Evolutionary conservation across 176 grass and related monocot species (phyloP).

Genomic region (Eragrostis curvula): DNA sequence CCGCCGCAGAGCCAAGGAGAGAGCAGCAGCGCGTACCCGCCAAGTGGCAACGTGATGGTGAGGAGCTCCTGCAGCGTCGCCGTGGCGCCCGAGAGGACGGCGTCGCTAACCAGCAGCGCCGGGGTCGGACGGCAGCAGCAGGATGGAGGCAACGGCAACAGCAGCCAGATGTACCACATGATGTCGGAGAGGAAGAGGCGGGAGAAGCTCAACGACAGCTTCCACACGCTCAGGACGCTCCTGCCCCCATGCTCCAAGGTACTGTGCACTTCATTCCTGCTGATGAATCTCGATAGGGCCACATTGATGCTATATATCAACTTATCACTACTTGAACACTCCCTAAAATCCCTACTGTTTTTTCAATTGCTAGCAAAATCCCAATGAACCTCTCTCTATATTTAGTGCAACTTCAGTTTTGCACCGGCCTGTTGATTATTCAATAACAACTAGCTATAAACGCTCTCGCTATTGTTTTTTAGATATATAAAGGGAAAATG

Average conservation of each 20-base stretch:
- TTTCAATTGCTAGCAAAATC: neutral
- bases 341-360: neutral
- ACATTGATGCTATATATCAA: neutral
- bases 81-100: slow-evolving; percentile 39
- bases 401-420: too few relatives aligned
- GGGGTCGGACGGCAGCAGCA: slow-evolving; percentile 27
- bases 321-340: neutral
- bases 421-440: too few relatives aligned
- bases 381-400: too few relatives aligned
- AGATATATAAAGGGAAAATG: too few relatives aligned
- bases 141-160: slow-evolving; percentile 34
- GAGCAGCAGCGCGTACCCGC: neutral
- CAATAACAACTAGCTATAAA: too few relatives aligned
- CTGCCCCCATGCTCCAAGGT: slow-evolving; percentile 88
- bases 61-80: slow-evolving; percentile 54
- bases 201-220: slow-evolving; percentile 88
- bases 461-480: too few relatives aligned
- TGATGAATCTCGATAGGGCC: neutral
- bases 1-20: neutral
- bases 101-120: too few relatives aligned
- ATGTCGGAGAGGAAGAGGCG: slow-evolving; percentile 90
- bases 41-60: slow-evolving; percentile 29
- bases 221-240: slow-evolving; percentile 65
- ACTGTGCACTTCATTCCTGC: neutral
- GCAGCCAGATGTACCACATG: slow-evolving; percentile 75